A percentile compares a stretch with the other conserved stretches of the same genome.
phyloP scores from a whole-genome alignment of 2,329 filamentous ascomycete genomes.

The Pseudogymnoascus sp. region DNA sequence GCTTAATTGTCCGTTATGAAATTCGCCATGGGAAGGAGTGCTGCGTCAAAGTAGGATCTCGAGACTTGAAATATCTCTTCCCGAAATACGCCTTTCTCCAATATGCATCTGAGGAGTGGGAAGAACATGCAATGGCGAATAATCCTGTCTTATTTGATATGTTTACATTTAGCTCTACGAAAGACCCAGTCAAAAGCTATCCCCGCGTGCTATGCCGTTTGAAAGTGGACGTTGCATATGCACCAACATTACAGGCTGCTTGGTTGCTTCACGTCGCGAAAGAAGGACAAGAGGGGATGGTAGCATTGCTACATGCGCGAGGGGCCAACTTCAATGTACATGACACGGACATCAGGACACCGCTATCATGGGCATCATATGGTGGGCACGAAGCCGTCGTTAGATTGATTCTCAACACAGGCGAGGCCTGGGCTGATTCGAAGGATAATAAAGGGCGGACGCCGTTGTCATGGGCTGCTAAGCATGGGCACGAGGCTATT shows the following conservation, averaged over 20 bases:
- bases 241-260: not conserved
- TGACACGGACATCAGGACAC: not conserved
- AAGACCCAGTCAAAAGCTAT: not conserved
- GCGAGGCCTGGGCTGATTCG: not conserved
- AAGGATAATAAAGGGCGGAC: not conserved
- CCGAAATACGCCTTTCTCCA: not conserved
- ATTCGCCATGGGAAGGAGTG: no score
- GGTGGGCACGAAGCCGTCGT: not conserved
- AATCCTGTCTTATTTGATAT: not conserved
- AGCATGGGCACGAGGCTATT: no score
- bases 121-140: not conserved
- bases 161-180: not conserved
- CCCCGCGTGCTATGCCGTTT: not conserved
- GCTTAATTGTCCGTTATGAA: no score
- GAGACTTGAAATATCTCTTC: not conserved
- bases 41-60: no score
- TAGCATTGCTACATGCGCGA: not conserved
- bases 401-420: not conserved
- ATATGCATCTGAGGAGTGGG: not conserved
- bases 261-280: not conserved
- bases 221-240: not conserved
- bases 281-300: not conserved
- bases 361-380: not conserved
- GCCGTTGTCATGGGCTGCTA: no score
- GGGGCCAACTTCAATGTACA: not conserved